phyloP scores from a whole-genome alignment of 495 filamentous ascomycete species.

The Articulospora tetracladia region DNA sequence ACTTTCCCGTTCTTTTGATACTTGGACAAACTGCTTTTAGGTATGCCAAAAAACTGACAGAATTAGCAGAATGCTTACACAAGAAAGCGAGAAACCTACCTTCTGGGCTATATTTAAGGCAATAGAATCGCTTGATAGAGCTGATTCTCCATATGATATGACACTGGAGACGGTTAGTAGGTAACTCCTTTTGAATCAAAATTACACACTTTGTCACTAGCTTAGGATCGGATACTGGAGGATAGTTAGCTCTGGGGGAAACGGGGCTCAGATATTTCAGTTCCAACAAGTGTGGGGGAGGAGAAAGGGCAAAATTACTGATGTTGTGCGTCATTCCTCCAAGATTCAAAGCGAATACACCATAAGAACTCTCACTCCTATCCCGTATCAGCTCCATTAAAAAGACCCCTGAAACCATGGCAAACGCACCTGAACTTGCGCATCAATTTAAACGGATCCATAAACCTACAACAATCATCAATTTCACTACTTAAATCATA shows the following conservation, averaged over 20 bases:
- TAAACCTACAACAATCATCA: constrained; percentile 33
- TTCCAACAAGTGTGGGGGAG: background rate
- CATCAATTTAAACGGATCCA: constrained; percentile 9
- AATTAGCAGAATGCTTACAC: constrained; percentile 14
- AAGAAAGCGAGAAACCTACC: background rate
- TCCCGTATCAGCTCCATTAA: background rate
- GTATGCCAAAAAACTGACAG: constrained; percentile 46
- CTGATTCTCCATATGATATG: constrained; percentile 33
- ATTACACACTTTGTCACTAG: constrained; percentile 34
- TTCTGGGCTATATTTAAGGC: constrained; percentile 34
- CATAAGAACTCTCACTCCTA: constrained; percentile 37
- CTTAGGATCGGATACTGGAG: constrained; percentile 40
- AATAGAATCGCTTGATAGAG: constrained; percentile 30
- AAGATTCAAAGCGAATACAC: constrained; percentile 50
- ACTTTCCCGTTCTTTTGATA: constrained; percentile 15
- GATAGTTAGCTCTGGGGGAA: background rate
- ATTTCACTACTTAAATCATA: constrained; percentile 2
- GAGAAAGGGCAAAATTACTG: constrained; percentile 5
- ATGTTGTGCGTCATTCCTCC: constrained; percentile 45
- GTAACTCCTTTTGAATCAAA: background rate
- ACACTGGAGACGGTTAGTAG: constrained; percentile 16
- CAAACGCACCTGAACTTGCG: constrained; percentile 7
- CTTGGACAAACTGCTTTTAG: constrained; percentile 21
- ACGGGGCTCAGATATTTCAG: background rate
- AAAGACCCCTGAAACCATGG: background rate